Conservation (phyloP, 1,284 basidiomycete genomes). For the Naganishia liquefaciens region DNA sequence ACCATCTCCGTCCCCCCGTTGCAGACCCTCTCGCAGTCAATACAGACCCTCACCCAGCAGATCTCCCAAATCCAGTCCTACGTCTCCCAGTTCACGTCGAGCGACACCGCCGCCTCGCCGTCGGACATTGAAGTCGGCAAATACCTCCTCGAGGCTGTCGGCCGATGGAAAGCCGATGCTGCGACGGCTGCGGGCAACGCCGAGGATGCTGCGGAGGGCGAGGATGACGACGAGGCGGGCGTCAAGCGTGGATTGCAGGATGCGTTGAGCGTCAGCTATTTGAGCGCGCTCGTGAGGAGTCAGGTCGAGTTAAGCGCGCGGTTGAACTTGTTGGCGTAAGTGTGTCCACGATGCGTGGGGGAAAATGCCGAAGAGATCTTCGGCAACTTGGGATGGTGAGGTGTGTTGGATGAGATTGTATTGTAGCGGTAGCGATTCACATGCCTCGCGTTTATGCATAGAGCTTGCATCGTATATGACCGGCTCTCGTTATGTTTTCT, state of each 20-base stretch:
- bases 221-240: constrained; percentile 39
- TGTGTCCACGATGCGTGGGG: background rate
- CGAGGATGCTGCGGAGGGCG: constrained; percentile 4
- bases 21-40: constrained; percentile 47
- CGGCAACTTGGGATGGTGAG: background rate
- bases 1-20: constrained; percentile 48
- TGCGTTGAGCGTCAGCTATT: constrained; percentile 89
- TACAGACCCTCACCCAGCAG: constrained; percentile 54
- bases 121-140: constrained; percentile 80
- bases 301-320: constrained; percentile 92
- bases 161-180: constrained; percentile 53
- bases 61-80: constrained; percentile 71
- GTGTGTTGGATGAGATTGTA: constrained; percentile 7
- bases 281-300: constrained; percentile 88
- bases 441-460: constrained; percentile 7
- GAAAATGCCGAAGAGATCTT: background rate
- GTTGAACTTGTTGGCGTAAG: constrained; percentile 67
- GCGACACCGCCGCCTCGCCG: constrained; percentile 65
- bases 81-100: constrained; percentile 77
- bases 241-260: constrained; percentile 64
- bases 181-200: constrained; percentile 49
- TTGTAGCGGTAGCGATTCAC: constrained; percentile 12
- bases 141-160: constrained; percentile 89
- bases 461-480: constrained; percentile 11
- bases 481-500: background rate